phyloP scores from a whole-genome alignment of 2,329 filamentous ascomycete species.

The Arthrobotrys sinensis region DNA sequence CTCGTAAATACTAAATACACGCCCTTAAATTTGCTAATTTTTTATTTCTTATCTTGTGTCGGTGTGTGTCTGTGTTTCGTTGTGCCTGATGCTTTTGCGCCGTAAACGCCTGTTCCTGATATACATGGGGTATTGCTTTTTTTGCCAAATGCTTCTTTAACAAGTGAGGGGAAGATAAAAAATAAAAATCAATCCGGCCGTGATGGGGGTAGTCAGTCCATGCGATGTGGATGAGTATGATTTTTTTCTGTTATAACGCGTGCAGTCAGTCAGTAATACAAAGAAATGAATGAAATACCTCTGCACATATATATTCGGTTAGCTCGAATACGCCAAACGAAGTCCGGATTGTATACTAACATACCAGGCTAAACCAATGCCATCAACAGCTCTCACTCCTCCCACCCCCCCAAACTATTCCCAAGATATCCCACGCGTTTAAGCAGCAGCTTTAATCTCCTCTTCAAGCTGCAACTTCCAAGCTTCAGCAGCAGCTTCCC shows the following conservation, averaged over 20 bases:
- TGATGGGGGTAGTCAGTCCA: conserved; percentile 8
- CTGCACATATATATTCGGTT: not conserved
- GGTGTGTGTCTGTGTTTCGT: not conserved
- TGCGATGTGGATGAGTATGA: not conserved
- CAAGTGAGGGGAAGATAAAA: not conserved
- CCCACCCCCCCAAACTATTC: no score
- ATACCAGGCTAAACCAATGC: not conserved
- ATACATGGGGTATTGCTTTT: conserved; percentile 52
- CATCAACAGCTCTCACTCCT: not conserved
- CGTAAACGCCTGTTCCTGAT: conserved; percentile 43
- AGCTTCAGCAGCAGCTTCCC: conserved; percentile 53
- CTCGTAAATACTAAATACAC: conserved; percentile 15
- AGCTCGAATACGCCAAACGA: not conserved
- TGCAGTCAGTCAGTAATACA: conserved; percentile 3
- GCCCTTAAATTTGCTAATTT: not conserved
- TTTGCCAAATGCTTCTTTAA: conserved; percentile 44
- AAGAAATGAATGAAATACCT: not conserved
- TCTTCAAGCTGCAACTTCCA: conserved; percentile 60
- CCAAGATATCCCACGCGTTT: not conserved
- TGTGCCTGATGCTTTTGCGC: conserved; percentile 11
- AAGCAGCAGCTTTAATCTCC: conserved; percentile 37
- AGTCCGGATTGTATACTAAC: not conserved
- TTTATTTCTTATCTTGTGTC: not conserved
- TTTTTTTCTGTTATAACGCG: conserved; percentile 6
- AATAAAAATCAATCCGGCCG: not conserved